phyloP scores from a whole-genome alignment of 2,329 filamentous ascomycete species.

The Endocalyx cinctus region DNA sequence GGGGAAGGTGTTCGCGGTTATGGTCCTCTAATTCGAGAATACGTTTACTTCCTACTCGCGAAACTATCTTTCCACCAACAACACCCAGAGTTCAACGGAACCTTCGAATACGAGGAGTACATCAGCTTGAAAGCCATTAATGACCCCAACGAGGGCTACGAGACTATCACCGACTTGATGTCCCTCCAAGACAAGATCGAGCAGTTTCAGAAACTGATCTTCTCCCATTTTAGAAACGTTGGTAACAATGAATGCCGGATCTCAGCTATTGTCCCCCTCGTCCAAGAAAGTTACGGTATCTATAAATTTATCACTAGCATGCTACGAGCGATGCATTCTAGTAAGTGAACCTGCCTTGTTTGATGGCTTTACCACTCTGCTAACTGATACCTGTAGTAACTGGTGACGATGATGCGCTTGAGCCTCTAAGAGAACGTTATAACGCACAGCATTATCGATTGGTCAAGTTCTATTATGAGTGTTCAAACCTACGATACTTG shows the following conservation, averaged over 20 bases:
- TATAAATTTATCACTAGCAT: slow-evolving; percentile 99
- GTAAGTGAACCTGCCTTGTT: slow-evolving; percentile 42
- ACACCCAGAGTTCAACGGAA: slow-evolving; percentile 96
- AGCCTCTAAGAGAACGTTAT: slow-evolving; percentile 82
- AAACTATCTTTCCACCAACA: slow-evolving; percentile 96
- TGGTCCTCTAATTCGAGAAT: slow-evolving; percentile 88
- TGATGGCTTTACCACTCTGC: too few species aligned
- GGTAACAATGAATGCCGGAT: slow-evolving; percentile 97
- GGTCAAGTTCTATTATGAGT: slow-evolving; percentile 98
- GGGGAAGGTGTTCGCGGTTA: slow-evolving; percentile 89
- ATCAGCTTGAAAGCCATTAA: slow-evolving; percentile 97
- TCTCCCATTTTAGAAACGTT: slow-evolving; percentile 88
- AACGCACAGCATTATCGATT: slow-evolving; percentile 95
- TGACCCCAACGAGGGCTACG: slow-evolving; percentile 95
- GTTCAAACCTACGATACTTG: slow-evolving; percentile 92
- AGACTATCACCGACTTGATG: slow-evolving; percentile 97
- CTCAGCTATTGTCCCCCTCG: slow-evolving; percentile 84
- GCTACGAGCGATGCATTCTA: slow-evolving; percentile 95
- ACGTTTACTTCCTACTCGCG: slow-evolving; percentile 89
- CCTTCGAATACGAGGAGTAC: slow-evolving; percentile 98
- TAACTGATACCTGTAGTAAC: slow-evolving; percentile 52
- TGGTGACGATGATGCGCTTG: slow-evolving; percentile 87
- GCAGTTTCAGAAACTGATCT: slow-evolving; percentile 96
- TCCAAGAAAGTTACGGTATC: slow-evolving; percentile 97
- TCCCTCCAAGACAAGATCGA: slow-evolving; percentile 96